Percentiles rank a stretch among this genome's conserved stretches.
Conservation (phyloP, 352 stramenopile genomes). For the Pythium monospermum region DNA sequence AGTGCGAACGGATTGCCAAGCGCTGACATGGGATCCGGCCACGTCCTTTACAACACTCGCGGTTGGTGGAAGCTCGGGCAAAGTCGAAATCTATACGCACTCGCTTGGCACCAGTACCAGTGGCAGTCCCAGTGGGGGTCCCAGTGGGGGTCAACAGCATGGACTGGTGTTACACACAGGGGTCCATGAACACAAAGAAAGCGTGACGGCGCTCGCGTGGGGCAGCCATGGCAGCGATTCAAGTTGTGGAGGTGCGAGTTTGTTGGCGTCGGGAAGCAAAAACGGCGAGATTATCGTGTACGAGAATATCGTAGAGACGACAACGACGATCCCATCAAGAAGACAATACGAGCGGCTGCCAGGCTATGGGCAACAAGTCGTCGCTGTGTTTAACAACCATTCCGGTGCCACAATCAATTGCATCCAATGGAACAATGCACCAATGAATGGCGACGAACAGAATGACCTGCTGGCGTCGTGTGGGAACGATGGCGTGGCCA, state of each 20-base stretch:
- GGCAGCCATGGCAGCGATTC: slow-evolving; percentile 3
- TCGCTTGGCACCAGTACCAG: no score
- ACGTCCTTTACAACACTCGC: slow-evolving; percentile 16
- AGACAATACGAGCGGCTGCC: background rate
- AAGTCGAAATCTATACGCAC: slow-evolving; percentile 32
- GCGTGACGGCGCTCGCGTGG: slow-evolving; percentile 41
- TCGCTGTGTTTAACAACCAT: slow-evolving; percentile 32
- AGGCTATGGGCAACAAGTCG: slow-evolving; percentile 16
- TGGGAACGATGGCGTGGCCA: slow-evolving; percentile 44
- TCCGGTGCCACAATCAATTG: slow-evolving; percentile 34
- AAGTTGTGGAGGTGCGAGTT: background rate
- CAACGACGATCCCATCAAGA: no score
- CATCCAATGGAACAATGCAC: slow-evolving; percentile 37
- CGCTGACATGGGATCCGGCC: slow-evolving; percentile 22
- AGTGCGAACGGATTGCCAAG: slow-evolving; percentile 9
- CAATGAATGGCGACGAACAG: background rate
- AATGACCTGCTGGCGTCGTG: slow-evolving; percentile 37
- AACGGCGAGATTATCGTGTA: slow-evolving; percentile 59
- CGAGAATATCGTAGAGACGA: no score
- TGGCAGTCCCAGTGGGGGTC: no score
- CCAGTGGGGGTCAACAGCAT: no score
- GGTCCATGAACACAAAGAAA: slow-evolving; percentile 56
- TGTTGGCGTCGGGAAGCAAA: slow-evolving; percentile 44
- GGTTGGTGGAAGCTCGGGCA: slow-evolving; percentile 37
- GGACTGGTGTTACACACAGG: background rate